Conservation (phyloP, 257 asterid genomes). For the Plantago major region DNA sequence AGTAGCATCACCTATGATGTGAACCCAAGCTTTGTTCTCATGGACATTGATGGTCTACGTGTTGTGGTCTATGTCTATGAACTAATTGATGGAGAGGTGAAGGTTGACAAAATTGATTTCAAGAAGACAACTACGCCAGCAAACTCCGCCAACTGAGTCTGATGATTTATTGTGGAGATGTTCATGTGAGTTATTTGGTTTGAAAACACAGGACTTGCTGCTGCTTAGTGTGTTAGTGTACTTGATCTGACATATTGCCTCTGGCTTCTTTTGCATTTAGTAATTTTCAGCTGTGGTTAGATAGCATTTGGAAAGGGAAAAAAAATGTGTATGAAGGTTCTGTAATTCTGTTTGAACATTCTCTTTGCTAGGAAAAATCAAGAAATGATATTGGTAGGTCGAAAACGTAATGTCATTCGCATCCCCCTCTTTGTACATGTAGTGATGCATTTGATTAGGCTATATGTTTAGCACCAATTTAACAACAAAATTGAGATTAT, state of each 20-base stretch:
- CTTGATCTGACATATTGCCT: neutral
- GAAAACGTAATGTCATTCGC: no score
- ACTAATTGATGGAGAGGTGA: constrained; percentile 94
- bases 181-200: neutral
- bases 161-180: neutral
- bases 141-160: constrained; percentile 9
- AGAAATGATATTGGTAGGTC: no score
- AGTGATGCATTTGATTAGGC: no score
- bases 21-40: constrained; percentile 94
- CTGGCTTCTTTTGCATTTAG: neutral
- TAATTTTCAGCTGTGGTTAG: constrained; percentile 7
- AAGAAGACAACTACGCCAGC: constrained; percentile 74
- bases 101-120: constrained; percentile 96
- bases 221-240: constrained; percentile 8
- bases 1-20: constrained; percentile 96
- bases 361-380: neutral
- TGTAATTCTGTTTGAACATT: neutral
- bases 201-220: neutral
- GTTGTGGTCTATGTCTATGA: constrained; percentile 96
- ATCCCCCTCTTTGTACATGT: no score
- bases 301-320: neutral
- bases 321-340: neutral
- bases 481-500: no score
- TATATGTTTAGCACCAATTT: no score
- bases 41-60: constrained; percentile 93